Base-by-base conservation (phyloP, 2,329 filamentous ascomycete species). In the Cercospora nicotianae region DNA sequence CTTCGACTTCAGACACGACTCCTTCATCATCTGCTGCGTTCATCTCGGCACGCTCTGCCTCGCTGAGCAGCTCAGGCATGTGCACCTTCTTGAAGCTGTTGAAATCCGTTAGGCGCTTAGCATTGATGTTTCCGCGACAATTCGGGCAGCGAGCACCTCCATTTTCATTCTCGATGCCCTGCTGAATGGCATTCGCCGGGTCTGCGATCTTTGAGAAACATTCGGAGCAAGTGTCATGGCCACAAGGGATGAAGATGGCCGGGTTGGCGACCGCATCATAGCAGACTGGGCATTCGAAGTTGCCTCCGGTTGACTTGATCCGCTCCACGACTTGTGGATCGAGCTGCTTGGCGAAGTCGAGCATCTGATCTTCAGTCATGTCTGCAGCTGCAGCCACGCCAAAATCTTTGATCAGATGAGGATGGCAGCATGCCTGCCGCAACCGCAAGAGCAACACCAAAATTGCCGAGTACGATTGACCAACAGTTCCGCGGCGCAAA, bases 341-440 rank as follows among this genome's bases (percentile, higher is more conserved):
- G 10, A 97, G 81, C 20, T 82, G 77, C 73, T 86, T 86, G 1
- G 92, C 91, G 20, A 92, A 83, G 1, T 84, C 83, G 13, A 87
- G 75, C 76, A 92, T 85, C 30, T 89, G 83, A 5, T 86, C 81
- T 60, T 84, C 83, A 2, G 82, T 79, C 20, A 86, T 78, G 5
- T 83, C 84, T 23, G 82, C 81, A 3, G 76, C 74, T 51, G 80
- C 80, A 53, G 83, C 85, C 3, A 86, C 79, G 28, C 87, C 87
- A 63, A 91, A 87, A 74, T 93, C 89, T 28, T 84, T 85, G 73
- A 91, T 89, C 30, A 92, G 80, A 75, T 90, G 88, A 1, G 91
- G 91, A 77, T 94, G 92, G 73, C 91, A 94, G 74, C 90, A 93
- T 20, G 90, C 89, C 78, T 94, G 92, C 18, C 92, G 89, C n/a